Evolutionary conservation across 768 basidiomycete species (phyloP).

Genomic region (Termitomyces titanicus): DNA sequence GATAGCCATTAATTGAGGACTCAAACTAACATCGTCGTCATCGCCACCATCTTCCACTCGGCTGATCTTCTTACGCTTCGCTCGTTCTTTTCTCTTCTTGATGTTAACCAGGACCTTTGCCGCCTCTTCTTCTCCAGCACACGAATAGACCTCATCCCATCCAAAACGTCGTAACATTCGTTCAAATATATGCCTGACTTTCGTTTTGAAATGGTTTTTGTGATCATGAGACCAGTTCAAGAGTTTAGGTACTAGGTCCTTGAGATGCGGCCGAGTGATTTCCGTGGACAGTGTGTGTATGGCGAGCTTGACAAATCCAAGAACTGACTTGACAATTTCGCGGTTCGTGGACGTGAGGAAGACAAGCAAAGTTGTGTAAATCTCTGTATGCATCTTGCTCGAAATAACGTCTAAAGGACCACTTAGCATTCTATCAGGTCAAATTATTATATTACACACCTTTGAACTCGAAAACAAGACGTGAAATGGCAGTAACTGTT

Average conservation of each 20-base stretch:
- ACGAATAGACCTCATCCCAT: constrained; percentile 78
- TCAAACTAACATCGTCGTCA: constrained; percentile 34
- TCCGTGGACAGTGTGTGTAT: constrained; percentile 79
- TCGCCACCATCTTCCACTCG: constrained; percentile 59
- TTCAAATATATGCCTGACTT: constrained; percentile 96
- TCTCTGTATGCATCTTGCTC: constrained; percentile 71
- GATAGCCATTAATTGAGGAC: not conserved
- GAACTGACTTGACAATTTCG: constrained; percentile 95
- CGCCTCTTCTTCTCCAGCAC: constrained; percentile 73
- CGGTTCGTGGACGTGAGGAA: constrained; percentile 94
- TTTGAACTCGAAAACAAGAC: constrained; percentile 95
- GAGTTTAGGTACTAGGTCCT: constrained; percentile 76
- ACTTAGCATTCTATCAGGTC: not conserved
- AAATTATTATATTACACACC: constrained; percentile 39
- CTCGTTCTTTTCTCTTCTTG: constrained; percentile 91
- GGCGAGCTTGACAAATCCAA: constrained; percentile 92
- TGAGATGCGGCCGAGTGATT: constrained; percentile 73
- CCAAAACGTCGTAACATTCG: constrained; percentile 89
- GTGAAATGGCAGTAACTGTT: constrained; percentile 89
- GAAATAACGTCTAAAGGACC: constrained; percentile 58
- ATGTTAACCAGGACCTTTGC: constrained; percentile 91
- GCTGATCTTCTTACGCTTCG: constrained; percentile 80
- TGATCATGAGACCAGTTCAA: constrained; percentile 95
- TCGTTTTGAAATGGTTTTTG: constrained; percentile 97
- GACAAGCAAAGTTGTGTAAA: constrained; percentile 81